Conservation (phyloP, 495 filamentous ascomycete species). For the Aspergillus bridgeri region DNA sequence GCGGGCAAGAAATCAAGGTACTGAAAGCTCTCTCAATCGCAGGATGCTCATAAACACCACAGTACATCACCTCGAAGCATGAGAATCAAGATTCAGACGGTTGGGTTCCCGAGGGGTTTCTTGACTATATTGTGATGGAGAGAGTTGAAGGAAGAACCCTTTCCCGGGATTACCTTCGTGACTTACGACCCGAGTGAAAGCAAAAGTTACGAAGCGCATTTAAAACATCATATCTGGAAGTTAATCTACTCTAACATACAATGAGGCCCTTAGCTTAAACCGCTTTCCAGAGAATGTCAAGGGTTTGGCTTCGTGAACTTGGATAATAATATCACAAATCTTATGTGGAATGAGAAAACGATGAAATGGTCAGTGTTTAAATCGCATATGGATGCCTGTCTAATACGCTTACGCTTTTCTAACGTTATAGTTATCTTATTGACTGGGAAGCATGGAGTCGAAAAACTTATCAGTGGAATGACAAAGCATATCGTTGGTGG, state of each 20-base stretch:
- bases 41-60: not conserved
- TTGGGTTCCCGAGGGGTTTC: conserved; percentile 3
- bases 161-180: not conserved
- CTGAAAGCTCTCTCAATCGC: not conserved
- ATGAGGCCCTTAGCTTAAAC: not conserved
- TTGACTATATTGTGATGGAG: conserved; percentile 5
- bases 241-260: not conserved
- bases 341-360: conserved; percentile 5
- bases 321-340: conserved; percentile 5
- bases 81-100: not conserved
- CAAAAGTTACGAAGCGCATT: not conserved
- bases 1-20: not conserved
- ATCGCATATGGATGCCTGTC: not conserved
- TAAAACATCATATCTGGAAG: conserved; percentile 2
- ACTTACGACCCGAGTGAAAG: not conserved
- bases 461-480: conserved; percentile 6
- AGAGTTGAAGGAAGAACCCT: conserved; percentile 1
- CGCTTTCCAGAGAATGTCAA: not conserved
- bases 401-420: conserved; percentile 5
- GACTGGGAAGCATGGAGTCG: conserved; percentile 6
- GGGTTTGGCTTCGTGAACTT: not conserved
- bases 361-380: conserved; percentile 5
- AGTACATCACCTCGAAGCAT: conserved; percentile 8
- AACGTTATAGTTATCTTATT: conserved; percentile 9
- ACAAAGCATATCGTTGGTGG: not conserved